phyloP scores from a whole-genome alignment of 768 basidiomycete species.

The Kwoniella mangroviensis region DNA sequence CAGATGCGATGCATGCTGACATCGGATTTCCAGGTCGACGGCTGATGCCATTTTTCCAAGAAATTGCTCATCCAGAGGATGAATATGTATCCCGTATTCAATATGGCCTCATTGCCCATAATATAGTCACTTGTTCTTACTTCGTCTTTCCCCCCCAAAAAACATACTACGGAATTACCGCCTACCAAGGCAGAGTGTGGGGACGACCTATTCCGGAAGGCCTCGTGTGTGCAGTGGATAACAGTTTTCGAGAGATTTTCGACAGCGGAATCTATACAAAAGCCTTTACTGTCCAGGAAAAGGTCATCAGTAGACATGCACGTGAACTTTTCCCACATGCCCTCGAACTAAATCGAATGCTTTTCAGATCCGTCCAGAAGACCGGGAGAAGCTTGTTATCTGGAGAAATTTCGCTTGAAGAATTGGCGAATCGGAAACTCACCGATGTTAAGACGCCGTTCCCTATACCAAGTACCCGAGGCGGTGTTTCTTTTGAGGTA shows the following conservation, averaged over 20 bases:
- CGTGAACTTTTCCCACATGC: too few relatives aligned
- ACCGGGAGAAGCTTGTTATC: neutral
- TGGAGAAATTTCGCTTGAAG: neutral
- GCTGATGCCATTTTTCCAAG: too few relatives aligned
- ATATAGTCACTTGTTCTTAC: neutral
- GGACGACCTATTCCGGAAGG: neutral
- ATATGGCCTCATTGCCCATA: too few relatives aligned
- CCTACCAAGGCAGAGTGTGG: neutral
- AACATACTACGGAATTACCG: neutral
- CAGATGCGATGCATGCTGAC: neutral
- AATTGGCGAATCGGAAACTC: neutral
- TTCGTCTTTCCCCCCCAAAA: neutral
- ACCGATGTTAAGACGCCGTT: neutral
- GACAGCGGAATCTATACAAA: too few relatives aligned
- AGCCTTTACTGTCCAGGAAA: too few relatives aligned
- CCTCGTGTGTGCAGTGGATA: too few relatives aligned
- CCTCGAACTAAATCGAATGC: neutral
- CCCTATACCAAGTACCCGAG: neutral
- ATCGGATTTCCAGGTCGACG: neutral
- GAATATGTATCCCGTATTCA: too few relatives aligned
- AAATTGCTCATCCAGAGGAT: too few relatives aligned
- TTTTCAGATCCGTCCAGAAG: neutral
- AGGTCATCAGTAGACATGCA: too few relatives aligned
- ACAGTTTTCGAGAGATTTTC: too few relatives aligned
- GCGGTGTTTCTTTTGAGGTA: neutral